Percentiles rank a stretch among this genome's conserved stretches.
Evolutionary conservation across 768 basidiomycete genomes (phyloP).

Genomic region (Termitomyces sp.): DNA sequence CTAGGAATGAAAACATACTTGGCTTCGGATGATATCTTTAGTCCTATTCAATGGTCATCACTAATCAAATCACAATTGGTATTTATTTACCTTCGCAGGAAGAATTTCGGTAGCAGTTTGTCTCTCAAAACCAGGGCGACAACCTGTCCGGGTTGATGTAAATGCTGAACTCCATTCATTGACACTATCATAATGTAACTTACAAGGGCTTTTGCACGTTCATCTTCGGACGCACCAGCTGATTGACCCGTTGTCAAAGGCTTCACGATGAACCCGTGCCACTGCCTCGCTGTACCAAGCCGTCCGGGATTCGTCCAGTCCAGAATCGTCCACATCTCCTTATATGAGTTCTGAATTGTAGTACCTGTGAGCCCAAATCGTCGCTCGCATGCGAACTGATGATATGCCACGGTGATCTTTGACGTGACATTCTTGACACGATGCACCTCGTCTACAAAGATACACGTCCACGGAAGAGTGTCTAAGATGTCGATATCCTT

Average conservation of each 20-base stretch:
- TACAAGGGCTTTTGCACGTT: conserved; percentile 51
- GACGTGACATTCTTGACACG: conserved; percentile 76
- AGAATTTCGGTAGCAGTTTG: conserved; percentile 75
- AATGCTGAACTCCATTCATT: not conserved
- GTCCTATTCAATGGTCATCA: conserved; percentile 37
- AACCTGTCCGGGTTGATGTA: conserved; percentile 25
- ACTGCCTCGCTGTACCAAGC: conserved; percentile 69
- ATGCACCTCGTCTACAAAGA: conserved; percentile 90
- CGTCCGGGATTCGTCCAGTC: conserved; percentile 87
- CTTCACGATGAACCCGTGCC: conserved; percentile 66
- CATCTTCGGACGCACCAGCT: conserved; percentile 54
- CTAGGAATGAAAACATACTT: conserved; percentile 30
- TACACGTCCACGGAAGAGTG: conserved; percentile 62
- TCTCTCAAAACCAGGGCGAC: conserved; percentile 61
- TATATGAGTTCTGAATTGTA: conserved; percentile 78
- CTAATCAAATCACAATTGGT: not conserved
- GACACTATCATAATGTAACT: conserved; percentile 12
- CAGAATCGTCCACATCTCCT: conserved; percentile 88
- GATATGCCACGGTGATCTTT: conserved; percentile 62
- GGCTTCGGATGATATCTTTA: conserved; percentile 70
- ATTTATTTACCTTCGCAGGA: conserved; percentile 61
- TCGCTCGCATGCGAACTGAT: conserved; percentile 56
- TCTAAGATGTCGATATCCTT: conserved; percentile 66
- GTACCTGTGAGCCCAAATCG: conserved; percentile 90
- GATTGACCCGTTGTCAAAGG: conserved; percentile 71